These are phyloP conservation scores for Cairneyella variabilis DNA, from an alignment of 495 filamentous ascomycete genomes.

Conservation along the genomic window DNA sequence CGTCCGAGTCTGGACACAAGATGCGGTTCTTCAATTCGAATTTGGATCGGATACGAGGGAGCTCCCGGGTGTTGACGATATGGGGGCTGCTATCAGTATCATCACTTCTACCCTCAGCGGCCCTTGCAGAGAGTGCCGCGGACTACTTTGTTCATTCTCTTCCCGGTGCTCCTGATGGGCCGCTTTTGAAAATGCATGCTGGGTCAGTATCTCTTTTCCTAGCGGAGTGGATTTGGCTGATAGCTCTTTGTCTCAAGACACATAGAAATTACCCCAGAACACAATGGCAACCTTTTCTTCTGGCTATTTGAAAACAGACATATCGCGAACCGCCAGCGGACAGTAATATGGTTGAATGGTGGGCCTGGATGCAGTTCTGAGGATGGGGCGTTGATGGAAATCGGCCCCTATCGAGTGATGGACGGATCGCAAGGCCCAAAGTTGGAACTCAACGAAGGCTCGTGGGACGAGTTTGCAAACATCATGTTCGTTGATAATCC, in stretches of 20 bases:
- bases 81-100: conserved; percentile 18
- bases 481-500: conserved; percentile 95
- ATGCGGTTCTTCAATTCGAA: conserved; percentile 21
- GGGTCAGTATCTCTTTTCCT: conserved; percentile 56
- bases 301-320: conserved; percentile 96
- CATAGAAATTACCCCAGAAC: conserved; percentile 77
- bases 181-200: conserved; percentile 93
- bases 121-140: conserved; percentile 50
- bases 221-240: not conserved
- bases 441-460: conserved; percentile 79
- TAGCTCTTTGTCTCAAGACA: conserved; percentile 62
- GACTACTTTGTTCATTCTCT: conserved; percentile 87
- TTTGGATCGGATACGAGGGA: not conserved
- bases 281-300: conserved; percentile 94
- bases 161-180: conserved; percentile 79
- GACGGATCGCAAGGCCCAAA: conserved; percentile 56
- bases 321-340: conserved; percentile 87
- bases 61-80: conserved; percentile 3
- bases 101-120: conserved; percentile 10
- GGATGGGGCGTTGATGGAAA: conserved; percentile 96
- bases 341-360: conserved; percentile 95
- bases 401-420: conserved; percentile 87
- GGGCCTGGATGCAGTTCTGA: conserved; percentile 95
- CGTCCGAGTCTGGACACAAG: conserved; percentile 5
- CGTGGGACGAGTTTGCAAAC: conserved; percentile 97